Evolutionary conservation across 2,329 filamentous ascomycete species (phyloP).

Genomic region (Fusarium denticulatum): DNA sequence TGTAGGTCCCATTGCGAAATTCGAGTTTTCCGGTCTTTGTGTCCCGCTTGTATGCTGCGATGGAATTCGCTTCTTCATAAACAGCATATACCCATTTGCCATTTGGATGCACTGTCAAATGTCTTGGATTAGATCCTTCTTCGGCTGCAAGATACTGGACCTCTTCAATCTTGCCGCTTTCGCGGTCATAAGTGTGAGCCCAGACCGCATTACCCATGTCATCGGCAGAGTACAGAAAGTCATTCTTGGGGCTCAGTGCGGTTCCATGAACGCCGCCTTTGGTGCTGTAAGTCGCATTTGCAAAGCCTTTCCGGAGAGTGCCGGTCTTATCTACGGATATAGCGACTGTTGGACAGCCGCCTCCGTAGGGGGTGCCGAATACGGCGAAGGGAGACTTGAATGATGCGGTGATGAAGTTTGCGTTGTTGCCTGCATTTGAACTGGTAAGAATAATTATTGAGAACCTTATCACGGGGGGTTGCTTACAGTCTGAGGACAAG

Average conservation of each 20-base stretch:
- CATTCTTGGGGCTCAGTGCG: neutral
- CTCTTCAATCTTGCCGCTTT: neutral
- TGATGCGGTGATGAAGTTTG: neutral
- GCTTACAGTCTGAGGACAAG: neutral
- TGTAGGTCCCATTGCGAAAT: neutral
- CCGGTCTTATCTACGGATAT: neutral
- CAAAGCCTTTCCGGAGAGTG: neutral
- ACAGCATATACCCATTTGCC: neutral
- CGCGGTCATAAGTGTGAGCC: neutral
- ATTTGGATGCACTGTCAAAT: neutral
- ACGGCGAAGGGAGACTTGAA: neutral
- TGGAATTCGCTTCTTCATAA: neutral
- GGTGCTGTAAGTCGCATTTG: neutral
- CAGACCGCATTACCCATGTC: neutral
- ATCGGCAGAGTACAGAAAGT: neutral
- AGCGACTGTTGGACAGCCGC: neutral
- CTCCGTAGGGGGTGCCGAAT: neutral
- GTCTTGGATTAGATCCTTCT: neutral
- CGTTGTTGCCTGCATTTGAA: neutral
- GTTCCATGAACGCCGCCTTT: neutral
- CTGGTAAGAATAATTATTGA: neutral
- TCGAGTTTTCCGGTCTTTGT: neutral
- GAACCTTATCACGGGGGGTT: rapidly evolving
- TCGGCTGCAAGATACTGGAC: neutral
- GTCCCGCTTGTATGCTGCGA: neutral